phyloP scores from a whole-genome alignment of 2,329 filamentous ascomycete genomes.

The Diaporthe nobilis region DNA sequence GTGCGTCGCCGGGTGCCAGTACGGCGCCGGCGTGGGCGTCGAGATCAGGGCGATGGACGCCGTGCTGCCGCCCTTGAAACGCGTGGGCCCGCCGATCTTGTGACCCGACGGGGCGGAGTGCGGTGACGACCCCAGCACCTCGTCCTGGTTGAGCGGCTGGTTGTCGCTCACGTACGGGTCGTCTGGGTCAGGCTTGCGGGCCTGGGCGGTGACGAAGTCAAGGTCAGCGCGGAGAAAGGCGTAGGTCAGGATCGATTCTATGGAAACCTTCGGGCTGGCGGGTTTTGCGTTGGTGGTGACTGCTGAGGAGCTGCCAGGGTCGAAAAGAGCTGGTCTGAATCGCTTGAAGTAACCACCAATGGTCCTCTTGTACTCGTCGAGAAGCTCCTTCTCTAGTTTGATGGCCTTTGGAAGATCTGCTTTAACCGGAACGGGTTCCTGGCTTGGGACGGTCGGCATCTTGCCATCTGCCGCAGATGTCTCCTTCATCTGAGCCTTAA shows the following conservation, averaged over 20 bases:
- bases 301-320: slow-evolving; percentile 52
- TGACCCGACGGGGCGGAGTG: slow-evolving; percentile 68
- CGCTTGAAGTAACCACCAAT: slow-evolving; percentile 96
- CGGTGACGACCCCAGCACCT: slow-evolving; percentile 78
- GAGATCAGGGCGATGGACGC: slow-evolving; percentile 92
- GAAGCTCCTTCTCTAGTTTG: slow-evolving; percentile 77
- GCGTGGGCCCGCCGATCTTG: slow-evolving; percentile 79
- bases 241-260: slow-evolving; percentile 88
- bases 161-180: slow-evolving; percentile 80
- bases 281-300: slow-evolving; percentile 40
- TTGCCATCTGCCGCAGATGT: slow-evolving; percentile 51
- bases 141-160: slow-evolving; percentile 83
- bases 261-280: slow-evolving; percentile 60
- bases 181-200: slow-evolving; percentile 81
- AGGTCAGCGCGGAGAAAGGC: slow-evolving; percentile 94
- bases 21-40: slow-evolving; percentile 90
- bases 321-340: slow-evolving; percentile 86
- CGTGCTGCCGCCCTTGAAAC: slow-evolving; percentile 95
- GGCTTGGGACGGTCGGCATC: slow-evolving; percentile 54
- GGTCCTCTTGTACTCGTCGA: slow-evolving; percentile 83
- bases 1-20: slow-evolving; percentile 92
- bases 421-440: slow-evolving; percentile 63
- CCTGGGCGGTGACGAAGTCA: slow-evolving; percentile 93
- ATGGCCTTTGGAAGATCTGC: slow-evolving; percentile 72
- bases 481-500: slow-evolving; percentile 54